Evolutionary conservation across 495 filamentous ascomycete genomes (phyloP).

Genomic region (Penicillium tannophilum): DNA sequence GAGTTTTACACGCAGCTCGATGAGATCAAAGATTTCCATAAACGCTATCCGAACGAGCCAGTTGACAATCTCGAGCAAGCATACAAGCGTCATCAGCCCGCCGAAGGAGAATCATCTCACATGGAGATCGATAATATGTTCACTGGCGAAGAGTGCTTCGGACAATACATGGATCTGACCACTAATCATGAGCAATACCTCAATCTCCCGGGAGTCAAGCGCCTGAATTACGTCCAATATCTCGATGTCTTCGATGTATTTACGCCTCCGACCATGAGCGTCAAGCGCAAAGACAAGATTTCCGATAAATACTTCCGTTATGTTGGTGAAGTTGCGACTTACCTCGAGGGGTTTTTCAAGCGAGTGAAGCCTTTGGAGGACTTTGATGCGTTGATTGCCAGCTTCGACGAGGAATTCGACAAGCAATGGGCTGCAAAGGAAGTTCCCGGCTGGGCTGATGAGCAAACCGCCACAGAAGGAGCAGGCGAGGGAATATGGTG

Average conservation of each 20-base stretch:
- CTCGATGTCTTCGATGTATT: constrained; percentile 88
- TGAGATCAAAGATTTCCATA: constrained; percentile 82
- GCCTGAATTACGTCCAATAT: constrained; percentile 87
- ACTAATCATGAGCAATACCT: constrained; percentile 82
- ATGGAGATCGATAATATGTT: constrained; percentile 87
- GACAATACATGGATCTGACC: constrained; percentile 87
- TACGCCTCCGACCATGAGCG: constrained; percentile 64
- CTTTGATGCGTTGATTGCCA: constrained; percentile 71
- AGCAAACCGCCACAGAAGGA: constrained; percentile 53
- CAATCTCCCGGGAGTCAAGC: constrained; percentile 81
- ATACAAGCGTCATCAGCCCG: constrained; percentile 74
- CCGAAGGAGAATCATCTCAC: constrained; percentile 60
- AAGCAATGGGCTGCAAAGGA: constrained; percentile 77
- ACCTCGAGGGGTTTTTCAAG: constrained; percentile 84
- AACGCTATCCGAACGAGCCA: constrained; percentile 88
- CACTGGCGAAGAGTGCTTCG: constrained; percentile 90
- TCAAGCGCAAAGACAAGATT: constrained; percentile 79
- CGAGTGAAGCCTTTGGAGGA: constrained; percentile 82
- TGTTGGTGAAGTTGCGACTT: constrained; percentile 73
- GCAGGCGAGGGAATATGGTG: constrained; percentile 80
- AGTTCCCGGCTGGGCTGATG: constrained; percentile 75
- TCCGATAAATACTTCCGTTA: constrained; percentile 92
- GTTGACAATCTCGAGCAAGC: constrained; percentile 93
- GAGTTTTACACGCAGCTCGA: constrained; percentile 86
- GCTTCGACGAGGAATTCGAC: constrained; percentile 81